Percentiles rank a stretch among this genome's conserved stretches.
Evolutionary conservation across 1,284 basidiomycete genomes (phyloP).

Genomic region (Omphalotus olearius): DNA sequence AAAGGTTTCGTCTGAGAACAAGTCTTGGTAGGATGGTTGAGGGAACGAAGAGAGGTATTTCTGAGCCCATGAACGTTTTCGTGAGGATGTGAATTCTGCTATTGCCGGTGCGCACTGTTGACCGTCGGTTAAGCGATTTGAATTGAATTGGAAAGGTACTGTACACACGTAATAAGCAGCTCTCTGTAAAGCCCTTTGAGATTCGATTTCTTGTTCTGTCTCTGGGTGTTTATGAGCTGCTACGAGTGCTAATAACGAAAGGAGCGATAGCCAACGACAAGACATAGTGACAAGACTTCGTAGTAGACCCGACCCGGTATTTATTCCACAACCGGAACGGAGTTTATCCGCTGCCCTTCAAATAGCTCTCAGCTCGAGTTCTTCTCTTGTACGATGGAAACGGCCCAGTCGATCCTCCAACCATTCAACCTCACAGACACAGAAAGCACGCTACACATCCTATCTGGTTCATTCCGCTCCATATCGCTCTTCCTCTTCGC

Average conservation of each 20-base stretch:
- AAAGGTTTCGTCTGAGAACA: constrained; percentile 36
- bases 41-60: too few relatives aligned
- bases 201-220: constrained; percentile 38
- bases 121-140: neutral
- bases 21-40: too few relatives aligned
- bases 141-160: neutral
- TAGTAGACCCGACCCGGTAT: too few relatives aligned
- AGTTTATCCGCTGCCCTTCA: too few relatives aligned
- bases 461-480: constrained; percentile 46
- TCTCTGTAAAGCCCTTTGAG: constrained; percentile 40
- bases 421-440: constrained; percentile 6
- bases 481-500: constrained; percentile 43
- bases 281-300: too few relatives aligned
- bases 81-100: constrained; percentile 40
- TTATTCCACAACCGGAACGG: too few relatives aligned
- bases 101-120: constrained; percentile 44
- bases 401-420: constrained; percentile 4
- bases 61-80: constrained; percentile 41
- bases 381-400: constrained; percentile 9
- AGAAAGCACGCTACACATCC: constrained; percentile 26
- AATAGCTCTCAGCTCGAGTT: too few relatives aligned
- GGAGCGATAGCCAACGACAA: neutral
- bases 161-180: constrained; percentile 46
- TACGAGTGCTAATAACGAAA: constrained; percentile 10
- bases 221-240: constrained; percentile 37